A percentile compares a stretch with the other conserved stretches of the same genome.
Conservation (phyloP, 1,139 yeast species). For the Entelexis sorbosivorans region DNA sequence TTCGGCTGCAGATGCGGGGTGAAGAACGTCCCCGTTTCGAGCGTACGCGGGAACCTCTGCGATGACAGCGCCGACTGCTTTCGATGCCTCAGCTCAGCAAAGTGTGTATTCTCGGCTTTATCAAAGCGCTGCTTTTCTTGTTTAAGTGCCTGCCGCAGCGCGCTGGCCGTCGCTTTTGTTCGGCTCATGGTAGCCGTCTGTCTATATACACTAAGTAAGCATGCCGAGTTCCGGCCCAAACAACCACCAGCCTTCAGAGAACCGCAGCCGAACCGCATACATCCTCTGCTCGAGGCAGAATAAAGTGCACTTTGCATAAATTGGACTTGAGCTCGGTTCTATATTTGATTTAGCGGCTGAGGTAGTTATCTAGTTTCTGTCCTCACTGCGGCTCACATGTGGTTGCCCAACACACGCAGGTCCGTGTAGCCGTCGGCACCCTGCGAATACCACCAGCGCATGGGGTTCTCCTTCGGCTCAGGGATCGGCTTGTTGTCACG, state of each 20-base stretch:
- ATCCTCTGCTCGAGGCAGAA: too few relatives aligned
- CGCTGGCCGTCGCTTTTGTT: slow-evolving; percentile 5
- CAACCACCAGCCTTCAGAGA: too few relatives aligned
- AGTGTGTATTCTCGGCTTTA: neutral
- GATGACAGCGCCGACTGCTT: neutral
- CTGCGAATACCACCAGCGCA: too few relatives aligned
- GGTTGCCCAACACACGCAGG: too few relatives aligned
- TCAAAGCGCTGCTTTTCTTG: slow-evolving; percentile 13
- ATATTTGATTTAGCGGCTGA: too few relatives aligned
- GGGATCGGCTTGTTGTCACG: neutral
- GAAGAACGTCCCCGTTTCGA: slow-evolving; percentile 42
- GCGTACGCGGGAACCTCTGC: slow-evolving; percentile 32
- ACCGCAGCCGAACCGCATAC: too few relatives aligned
- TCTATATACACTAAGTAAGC: neutral
- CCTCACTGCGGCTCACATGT: too few relatives aligned
- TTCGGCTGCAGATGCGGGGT: slow-evolving; percentile 32
- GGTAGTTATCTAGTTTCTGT: too few relatives aligned
- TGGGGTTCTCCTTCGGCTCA: too few relatives aligned
- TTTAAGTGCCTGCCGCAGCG: slow-evolving; percentile 14
- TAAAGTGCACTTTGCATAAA: too few relatives aligned
- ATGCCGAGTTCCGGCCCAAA: neutral
- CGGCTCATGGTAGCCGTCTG: slow-evolving; percentile 4
- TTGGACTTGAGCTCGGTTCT: neutral
- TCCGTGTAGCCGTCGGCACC: too few relatives aligned
- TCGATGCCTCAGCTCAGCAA: neutral